Percentiles rank a stretch among this genome's conserved stretches.
phyloP scores from a whole-genome alignment of 116 monocot species.

The Posidonia oceanica region DNA sequence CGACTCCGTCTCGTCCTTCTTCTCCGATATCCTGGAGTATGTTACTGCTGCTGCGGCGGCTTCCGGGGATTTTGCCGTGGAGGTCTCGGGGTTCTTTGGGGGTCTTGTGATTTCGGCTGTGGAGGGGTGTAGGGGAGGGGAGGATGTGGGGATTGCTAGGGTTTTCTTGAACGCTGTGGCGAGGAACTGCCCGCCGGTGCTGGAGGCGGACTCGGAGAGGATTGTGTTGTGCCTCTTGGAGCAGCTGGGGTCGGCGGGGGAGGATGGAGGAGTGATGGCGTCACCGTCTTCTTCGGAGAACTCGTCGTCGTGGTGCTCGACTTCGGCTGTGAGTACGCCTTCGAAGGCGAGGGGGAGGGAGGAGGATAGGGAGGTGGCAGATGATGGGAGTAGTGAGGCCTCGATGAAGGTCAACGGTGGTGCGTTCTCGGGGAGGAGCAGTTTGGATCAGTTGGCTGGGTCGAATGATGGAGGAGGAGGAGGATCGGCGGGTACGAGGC shows the following conservation, averaged over 20 bases:
- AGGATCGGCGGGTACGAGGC: constrained; percentile 11
- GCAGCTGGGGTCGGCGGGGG: constrained; percentile 14
- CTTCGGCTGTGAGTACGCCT: constrained; percentile 32
- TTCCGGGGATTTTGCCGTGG: constrained; percentile 30
- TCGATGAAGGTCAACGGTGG: constrained; percentile 23
- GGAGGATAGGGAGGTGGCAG: constrained; percentile 35
- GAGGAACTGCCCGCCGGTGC: constrained; percentile 29
- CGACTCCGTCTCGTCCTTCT: constrained; percentile 30
- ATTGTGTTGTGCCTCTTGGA: constrained; percentile 23
- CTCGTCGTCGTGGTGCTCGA: constrained; percentile 17
- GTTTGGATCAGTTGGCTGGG: constrained; percentile 21
- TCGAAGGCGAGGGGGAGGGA: constrained; percentile 45
- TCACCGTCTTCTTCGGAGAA: constrained; percentile 14
- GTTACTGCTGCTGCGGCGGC: constrained; percentile 24
- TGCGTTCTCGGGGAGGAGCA: constrained; percentile 24
- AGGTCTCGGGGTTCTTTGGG: constrained; percentile 28
- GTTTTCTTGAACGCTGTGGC: constrained; percentile 15
- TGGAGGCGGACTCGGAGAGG: constrained; percentile 21
- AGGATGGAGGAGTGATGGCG: constrained; percentile 6
- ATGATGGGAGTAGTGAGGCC: constrained; percentile 35
- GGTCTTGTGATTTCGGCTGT: constrained; percentile 32
- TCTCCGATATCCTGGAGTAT: constrained; percentile 44
- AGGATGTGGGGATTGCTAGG: constrained; percentile 11
- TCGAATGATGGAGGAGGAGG: constrained; percentile 18
- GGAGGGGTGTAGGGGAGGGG: constrained; percentile 14